A percentile compares a stretch with the other conserved stretches of the same genome.
Conservation (phyloP, 2,329 filamentous ascomycete species). For the Pseudopyricularia cyperi region DNA sequence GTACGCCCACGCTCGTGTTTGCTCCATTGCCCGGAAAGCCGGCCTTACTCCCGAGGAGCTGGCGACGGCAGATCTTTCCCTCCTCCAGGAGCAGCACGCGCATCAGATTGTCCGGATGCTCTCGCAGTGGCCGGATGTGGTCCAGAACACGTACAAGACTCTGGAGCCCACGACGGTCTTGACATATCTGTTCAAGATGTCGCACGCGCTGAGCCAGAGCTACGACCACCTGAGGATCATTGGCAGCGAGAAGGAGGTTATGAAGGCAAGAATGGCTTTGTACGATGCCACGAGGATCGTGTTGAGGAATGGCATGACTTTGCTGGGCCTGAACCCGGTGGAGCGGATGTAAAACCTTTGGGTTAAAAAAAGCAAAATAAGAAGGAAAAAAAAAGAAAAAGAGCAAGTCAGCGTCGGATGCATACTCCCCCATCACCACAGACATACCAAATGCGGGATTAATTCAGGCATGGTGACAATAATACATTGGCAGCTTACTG, state of each 20-base stretch:
- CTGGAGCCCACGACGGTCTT: slow-evolving; percentile 48
- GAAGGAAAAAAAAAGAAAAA: neutral
- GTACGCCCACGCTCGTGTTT: slow-evolving; percentile 65
- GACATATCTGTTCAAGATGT: slow-evolving; percentile 73
- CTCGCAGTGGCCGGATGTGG: slow-evolving; percentile 75
- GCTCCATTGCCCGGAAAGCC: slow-evolving; percentile 47
- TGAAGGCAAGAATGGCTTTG: slow-evolving; percentile 61
- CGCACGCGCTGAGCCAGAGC: slow-evolving; percentile 64
- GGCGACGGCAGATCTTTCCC: slow-evolving; percentile 47
- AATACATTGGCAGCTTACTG: neutral
- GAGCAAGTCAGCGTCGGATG: too few relatives aligned
- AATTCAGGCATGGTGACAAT: neutral
- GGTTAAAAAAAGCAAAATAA: neutral
- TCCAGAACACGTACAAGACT: slow-evolving; percentile 73
- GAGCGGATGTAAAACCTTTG: slow-evolving; percentile 31
- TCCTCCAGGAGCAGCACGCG: slow-evolving; percentile 61
- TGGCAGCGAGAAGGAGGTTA: slow-evolving; percentile 61
- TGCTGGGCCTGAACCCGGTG: slow-evolving; percentile 68
- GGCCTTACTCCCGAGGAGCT: slow-evolving; percentile 44
- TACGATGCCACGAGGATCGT: slow-evolving; percentile 67
- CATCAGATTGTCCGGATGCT: slow-evolving; percentile 61
- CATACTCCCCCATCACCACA: neutral
- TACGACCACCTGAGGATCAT: slow-evolving; percentile 75
- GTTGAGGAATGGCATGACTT: slow-evolving; percentile 68
- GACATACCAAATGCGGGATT: too few relatives aligned